These are phyloP conservation scores for Aspergillus neotritici DNA, from an alignment of 2,329 filamentous ascomycete species.

Conservation along the genomic window DNA sequence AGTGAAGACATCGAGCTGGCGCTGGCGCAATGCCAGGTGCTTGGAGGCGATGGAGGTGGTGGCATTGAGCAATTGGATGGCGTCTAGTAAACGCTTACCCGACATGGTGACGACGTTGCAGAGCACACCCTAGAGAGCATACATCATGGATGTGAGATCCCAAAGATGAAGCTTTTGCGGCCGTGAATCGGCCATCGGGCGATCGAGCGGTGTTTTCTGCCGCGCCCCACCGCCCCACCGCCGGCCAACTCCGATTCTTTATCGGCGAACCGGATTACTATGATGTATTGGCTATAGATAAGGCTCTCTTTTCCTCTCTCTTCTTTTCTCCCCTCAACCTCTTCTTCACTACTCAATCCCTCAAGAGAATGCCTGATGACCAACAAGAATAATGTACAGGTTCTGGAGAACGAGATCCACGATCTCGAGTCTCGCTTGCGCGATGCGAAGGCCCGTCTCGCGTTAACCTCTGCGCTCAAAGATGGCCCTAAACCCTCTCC, in stretches of 20 bases:
- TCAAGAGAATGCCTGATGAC: slow-evolving; percentile 16
- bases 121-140: not conserved
- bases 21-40: slow-evolving; percentile 54
- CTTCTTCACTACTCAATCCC: slow-evolving; percentile 2
- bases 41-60: slow-evolving; percentile 62
- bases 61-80: slow-evolving; percentile 64
- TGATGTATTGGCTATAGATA: slow-evolving; percentile 7
- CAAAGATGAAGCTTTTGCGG: not conserved
- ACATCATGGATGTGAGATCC: not conserved
- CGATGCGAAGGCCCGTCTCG: slow-evolving; percentile 42
- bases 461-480: slow-evolving; percentile 11
- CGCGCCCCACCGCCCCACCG: slow-evolving; percentile 6
- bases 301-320: slow-evolving; percentile 3
- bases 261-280: not conserved
- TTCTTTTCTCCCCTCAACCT: slow-evolving; percentile 1
- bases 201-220: slow-evolving; percentile 10
- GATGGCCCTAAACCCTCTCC: slow-evolving; percentile 1
- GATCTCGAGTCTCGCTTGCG: slow-evolving; percentile 46
- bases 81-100: slow-evolving; percentile 62
- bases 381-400: slow-evolving; percentile 12
- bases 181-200: not conserved
- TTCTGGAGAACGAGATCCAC: slow-evolving; percentile 36
- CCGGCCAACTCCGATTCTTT: slow-evolving; percentile 7
- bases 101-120: slow-evolving; percentile 38
- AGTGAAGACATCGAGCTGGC: slow-evolving; percentile 58